phyloP scores from a whole-genome alignment of 768 basidiomycete genomes.

The Amyloporia xantha region DNA sequence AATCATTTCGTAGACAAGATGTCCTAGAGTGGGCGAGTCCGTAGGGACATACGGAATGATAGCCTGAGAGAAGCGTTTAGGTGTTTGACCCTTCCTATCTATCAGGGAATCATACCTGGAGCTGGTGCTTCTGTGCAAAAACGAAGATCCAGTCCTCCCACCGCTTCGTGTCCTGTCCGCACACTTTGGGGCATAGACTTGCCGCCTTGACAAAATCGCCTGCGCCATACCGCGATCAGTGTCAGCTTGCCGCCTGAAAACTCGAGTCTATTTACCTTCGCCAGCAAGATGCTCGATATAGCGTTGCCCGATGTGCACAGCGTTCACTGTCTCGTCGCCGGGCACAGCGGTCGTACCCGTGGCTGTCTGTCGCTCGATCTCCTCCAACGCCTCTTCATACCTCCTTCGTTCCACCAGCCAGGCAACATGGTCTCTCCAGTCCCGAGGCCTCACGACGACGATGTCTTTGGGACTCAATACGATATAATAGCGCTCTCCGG shows the following conservation, averaged over 20 bases:
- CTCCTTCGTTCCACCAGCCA: conserved; percentile 85
- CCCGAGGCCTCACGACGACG: conserved; percentile 81
- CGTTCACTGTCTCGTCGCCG: conserved; percentile 38
- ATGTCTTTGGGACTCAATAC: conserved; percentile 85
- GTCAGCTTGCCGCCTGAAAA: too few species aligned
- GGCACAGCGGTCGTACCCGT: conserved; percentile 24
- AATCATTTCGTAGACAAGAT: conserved; percentile 92
- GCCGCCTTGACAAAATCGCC: conserved; percentile 77
- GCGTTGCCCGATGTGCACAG: conserved; percentile 70
- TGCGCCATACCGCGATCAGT: conserved; percentile 18
- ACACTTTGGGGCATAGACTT: conserved; percentile 74
- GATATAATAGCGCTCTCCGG: conserved; percentile 50
- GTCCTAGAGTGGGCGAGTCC: conserved; percentile 69
- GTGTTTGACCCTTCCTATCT: too few species aligned
- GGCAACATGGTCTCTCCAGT: conserved; percentile 80
- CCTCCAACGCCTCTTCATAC: conserved; percentile 86
- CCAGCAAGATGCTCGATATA: conserved; percentile 83
- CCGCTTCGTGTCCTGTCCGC: conserved; percentile 66
- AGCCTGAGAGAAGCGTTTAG: too few species aligned
- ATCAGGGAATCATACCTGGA: conserved; percentile 56
- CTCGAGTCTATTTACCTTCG: conserved; percentile 46
- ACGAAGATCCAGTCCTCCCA: conserved; percentile 97
- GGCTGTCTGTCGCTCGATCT: conserved; percentile 61
- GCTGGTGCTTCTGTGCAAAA: conserved; percentile 74
- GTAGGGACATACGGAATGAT: conserved; percentile 91